Evolutionary conservation across 2,329 filamentous ascomycete genomes (phyloP).

Genomic region (Xylariaceae sp.): DNA sequence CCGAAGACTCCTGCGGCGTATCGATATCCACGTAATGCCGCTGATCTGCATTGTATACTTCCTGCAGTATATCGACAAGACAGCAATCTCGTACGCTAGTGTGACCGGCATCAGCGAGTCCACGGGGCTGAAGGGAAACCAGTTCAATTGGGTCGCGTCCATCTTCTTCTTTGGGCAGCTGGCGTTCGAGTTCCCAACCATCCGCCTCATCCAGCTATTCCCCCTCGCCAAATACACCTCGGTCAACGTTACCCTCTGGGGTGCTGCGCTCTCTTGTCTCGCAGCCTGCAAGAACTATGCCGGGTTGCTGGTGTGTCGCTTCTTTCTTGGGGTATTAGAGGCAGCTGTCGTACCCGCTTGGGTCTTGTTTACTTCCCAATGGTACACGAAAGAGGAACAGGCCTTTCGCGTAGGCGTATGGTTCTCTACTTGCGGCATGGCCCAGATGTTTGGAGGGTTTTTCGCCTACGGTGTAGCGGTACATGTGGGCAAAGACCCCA

Average conservation of each 20-base stretch:
- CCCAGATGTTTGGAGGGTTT: constrained; percentile 43
- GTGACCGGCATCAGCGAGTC: constrained; percentile 30
- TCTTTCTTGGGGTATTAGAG: constrained; percentile 34
- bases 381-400: constrained; percentile 34
- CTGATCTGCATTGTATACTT: constrained; percentile 29
- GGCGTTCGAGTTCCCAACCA: constrained; percentile 43
- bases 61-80: constrained; percentile 28
- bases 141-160: constrained; percentile 47
- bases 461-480: constrained; percentile 38
- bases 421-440: constrained; percentile 35
- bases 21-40: constrained; percentile 27
- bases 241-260: constrained; percentile 42
- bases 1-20: constrained; percentile 22
- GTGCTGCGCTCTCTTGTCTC: constrained; percentile 24
- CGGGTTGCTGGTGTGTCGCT: constrained; percentile 28
- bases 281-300: constrained; percentile 27
- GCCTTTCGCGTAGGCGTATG: constrained; percentile 31
- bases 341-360: constrained; percentile 33
- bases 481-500: constrained; percentile 35
- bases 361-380: constrained; percentile 37
- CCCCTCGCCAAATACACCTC: constrained; percentile 43
- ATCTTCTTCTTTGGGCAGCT: constrained; percentile 42
- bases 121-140: constrained; percentile 42
- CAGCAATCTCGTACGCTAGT: constrained; percentile 27
- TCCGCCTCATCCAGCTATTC: constrained; percentile 42